Evolutionary conservation across 129 eudicot species (phyloP).

Genomic region (Arctium lappa): DNA sequence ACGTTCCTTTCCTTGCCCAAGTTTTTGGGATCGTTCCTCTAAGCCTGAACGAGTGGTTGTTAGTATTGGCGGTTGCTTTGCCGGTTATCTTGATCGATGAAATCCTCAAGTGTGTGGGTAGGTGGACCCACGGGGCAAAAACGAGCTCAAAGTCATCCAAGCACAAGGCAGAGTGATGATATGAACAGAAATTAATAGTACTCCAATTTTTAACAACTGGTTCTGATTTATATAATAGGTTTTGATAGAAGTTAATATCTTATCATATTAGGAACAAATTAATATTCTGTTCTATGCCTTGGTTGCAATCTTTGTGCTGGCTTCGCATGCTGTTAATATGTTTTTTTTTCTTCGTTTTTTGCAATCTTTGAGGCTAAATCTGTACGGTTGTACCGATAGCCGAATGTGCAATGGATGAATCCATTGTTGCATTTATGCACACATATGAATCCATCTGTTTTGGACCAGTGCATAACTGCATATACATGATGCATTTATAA

Average conservation of each 20-base stretch:
- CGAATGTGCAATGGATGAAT: no score
- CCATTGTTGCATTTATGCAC: no score
- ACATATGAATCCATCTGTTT: no score
- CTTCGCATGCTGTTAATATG: neutral
- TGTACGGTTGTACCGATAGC: no score
- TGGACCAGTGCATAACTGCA: no score
- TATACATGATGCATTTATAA: no score
- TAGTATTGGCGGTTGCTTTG: slow-evolving; percentile 62
- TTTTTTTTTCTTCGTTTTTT: no score
- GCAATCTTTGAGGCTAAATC: no score
- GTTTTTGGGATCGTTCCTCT: slow-evolving; percentile 73
- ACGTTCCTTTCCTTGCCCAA: slow-evolving; percentile 75
- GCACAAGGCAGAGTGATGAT: slow-evolving; percentile 35
- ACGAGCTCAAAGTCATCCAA: slow-evolving; percentile 13
- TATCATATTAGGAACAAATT: neutral
- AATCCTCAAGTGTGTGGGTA: slow-evolving; percentile 75
- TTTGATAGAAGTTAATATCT: neutral
- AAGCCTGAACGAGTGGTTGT: slow-evolving; percentile 73
- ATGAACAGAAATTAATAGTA: neutral
- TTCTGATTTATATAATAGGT: neutral
- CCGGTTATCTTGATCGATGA: slow-evolving; percentile 88
- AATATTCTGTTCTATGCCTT: neutral
- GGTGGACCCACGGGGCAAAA: slow-evolving; percentile 35
- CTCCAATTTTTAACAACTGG: slow-evolving; percentile 12
- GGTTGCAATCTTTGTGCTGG: neutral